These are phyloP conservation scores for Pseudogymnoascus sp. DNA, from an alignment of 2,329 filamentous ascomycete species.

Conservation along the genomic window DNA sequence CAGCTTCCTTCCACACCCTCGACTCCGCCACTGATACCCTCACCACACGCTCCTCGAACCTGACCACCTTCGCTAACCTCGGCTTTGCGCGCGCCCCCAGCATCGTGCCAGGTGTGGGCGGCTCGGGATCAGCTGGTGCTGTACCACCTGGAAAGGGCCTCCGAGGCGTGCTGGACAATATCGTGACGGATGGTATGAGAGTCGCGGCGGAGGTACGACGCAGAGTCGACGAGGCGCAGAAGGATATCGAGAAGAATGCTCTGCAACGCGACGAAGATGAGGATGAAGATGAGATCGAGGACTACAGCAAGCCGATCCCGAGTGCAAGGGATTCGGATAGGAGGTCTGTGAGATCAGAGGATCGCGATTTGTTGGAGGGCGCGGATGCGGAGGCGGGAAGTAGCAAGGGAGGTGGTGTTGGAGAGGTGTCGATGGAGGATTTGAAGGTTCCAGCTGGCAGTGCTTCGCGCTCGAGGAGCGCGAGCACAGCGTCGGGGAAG, in stretches of 20 bases:
- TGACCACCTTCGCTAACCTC: constrained; percentile 78
- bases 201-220: constrained; percentile 87
- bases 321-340: constrained; percentile 48
- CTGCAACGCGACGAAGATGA: constrained; percentile 59
- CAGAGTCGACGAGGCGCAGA: constrained; percentile 91
- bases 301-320: constrained; percentile 38
- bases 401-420: constrained; percentile 25
- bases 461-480: constrained; percentile 21
- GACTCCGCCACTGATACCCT: constrained; percentile 42
- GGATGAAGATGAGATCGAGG: constrained; percentile 61
- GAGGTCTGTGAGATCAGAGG: constrained; percentile 55
- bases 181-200: constrained; percentile 93
- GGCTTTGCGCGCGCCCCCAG: constrained; percentile 43
- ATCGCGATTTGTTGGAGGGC: constrained; percentile 63
- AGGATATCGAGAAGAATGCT: constrained; percentile 77
- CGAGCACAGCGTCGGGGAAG: constrained; percentile 30
- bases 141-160: constrained; percentile 57
- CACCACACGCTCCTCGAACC: constrained; percentile 51
- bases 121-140: constrained; percentile 24
- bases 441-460: constrained; percentile 23
- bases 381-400: constrained; percentile 60
- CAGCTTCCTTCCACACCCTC: constrained; percentile 81
- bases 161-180: constrained; percentile 89
- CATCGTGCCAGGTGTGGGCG: constrained; percentile 34
- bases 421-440: constrained; percentile 15